Conservation (phyloP, 148 eudicot species). For the Vaccinium corymbosum region DNA sequence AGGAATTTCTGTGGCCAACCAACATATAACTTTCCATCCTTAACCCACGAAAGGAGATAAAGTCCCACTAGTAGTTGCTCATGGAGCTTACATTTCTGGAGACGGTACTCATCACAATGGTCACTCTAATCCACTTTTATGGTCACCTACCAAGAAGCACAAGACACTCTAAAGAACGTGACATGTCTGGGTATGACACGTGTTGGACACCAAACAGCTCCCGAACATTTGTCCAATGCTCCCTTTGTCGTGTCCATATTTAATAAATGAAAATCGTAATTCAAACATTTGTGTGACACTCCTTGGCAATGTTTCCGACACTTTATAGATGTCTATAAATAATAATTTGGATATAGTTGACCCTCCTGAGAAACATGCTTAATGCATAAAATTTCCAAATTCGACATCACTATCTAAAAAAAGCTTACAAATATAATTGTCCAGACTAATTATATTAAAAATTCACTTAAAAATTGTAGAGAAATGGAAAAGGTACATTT, state of each 20-base stretch:
- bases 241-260: not conserved
- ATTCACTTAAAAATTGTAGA: no score
- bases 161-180: not conserved
- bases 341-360: no score
- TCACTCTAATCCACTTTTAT: not conserved
- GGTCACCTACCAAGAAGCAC: not conserved
- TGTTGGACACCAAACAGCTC: not conserved
- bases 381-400: no score
- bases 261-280: not conserved
- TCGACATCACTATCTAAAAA: no score
- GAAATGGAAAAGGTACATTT: no score
- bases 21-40: not conserved
- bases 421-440: no score
- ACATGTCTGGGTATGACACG: not conserved
- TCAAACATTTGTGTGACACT: not conserved
- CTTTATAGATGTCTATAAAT: not conserved
- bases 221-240: not conserved
- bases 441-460: no score
- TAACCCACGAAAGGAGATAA: not conserved
- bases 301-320: not conserved
- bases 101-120: not conserved
- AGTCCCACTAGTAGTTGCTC: not conserved
- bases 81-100: not conserved
- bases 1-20: not conserved
- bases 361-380: no score